Conservation (phyloP, 164 flowering plant genomes). For the Dillenia suffruticosa region DNA sequence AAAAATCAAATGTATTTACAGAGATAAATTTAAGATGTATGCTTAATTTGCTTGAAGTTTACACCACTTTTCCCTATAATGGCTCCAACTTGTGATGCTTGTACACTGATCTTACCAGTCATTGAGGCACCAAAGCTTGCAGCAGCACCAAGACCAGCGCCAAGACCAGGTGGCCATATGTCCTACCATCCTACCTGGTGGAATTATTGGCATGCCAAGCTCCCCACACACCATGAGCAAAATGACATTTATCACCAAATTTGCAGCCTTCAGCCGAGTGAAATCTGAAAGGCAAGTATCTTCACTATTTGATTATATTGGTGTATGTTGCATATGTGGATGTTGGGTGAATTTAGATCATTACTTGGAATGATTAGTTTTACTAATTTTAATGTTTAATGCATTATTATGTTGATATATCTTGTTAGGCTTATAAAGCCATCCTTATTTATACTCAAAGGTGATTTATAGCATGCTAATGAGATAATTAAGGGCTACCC, state of each 20-base stretch:
- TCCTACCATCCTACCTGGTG: conserved; percentile 34
- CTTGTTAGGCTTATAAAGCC: too few relatives aligned
- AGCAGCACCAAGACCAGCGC: conserved; percentile 27
- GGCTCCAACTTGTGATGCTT: conserved; percentile 71
- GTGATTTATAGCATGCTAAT: too few relatives aligned
- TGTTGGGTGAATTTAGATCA: too few relatives aligned
- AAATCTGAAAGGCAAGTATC: conserved; percentile 19
- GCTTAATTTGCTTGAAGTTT: conserved; percentile 58
- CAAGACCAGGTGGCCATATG: conserved; percentile 28
- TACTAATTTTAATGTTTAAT: too few relatives aligned
- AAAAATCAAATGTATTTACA: too few relatives aligned
- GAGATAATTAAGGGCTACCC: too few relatives aligned
- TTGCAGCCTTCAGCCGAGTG: conserved; percentile 66
- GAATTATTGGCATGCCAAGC: conserved; percentile 44
- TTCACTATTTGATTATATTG: too few relatives aligned
- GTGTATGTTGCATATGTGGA: too few relatives aligned
- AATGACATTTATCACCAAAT: conserved; percentile 72
- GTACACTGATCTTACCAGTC: conserved; percentile 69
- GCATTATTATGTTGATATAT: too few relatives aligned
- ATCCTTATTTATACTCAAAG: too few relatives aligned
- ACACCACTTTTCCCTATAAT: conserved; percentile 75
- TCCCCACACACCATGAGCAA: conserved; percentile 76
- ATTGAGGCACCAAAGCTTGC: conserved; percentile 70
- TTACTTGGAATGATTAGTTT: too few relatives aligned
- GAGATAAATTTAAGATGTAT: too few relatives aligned